Base-by-base conservation (phyloP, 176 grass and related monocot species). In the Cocos nucifera region DNA sequence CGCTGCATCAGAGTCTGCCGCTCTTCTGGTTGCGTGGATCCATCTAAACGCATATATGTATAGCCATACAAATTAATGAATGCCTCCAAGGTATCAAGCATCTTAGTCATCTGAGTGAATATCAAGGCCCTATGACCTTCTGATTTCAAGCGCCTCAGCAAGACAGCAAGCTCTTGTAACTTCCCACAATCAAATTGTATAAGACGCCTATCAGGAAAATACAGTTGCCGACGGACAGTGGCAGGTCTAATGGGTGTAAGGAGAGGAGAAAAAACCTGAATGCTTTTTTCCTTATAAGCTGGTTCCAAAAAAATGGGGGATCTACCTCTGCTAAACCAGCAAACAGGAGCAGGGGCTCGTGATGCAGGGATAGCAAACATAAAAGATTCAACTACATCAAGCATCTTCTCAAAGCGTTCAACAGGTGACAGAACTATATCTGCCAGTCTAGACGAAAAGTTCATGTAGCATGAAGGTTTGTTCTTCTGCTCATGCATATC, bases 61-160 rank as follows among this genome's bases (percentile, higher is more conserved):
- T 92, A 98, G 2, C 93, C 93, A 59, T 98, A 98, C 52, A 98
- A 81, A 75, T 92, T 98, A 63, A 98, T 98, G 67, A 98, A 98
- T 63, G 87, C 93, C 81, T 98, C 93, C 66, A 98, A 86, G 50
- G 80, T 84, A 65, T 98, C 93, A 72, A 98, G 81, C 93, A 98
- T 98, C 79, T 98, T 98, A 54, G 93, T 98, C 93, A 98, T 98
- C 78, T 98, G 93, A 53, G 93, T 98, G 75, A 98, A 98, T 78
- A 98, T 98, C 76, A 98, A 75, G 64, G 93, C 93, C 57, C 93
- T 82, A 69, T 98, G 93, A 18, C 93, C 93, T 78, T 81, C 87
- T 53, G 84, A 78, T 54, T 85, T 92, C 60, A 98, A 75, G 66
- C 81, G 78, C 59, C 93, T 88, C 54, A 98, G 51, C 53, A 98